Base-by-base conservation (phyloP, 441 rosid genomes). In the Pelargonium citronellum region DNA sequence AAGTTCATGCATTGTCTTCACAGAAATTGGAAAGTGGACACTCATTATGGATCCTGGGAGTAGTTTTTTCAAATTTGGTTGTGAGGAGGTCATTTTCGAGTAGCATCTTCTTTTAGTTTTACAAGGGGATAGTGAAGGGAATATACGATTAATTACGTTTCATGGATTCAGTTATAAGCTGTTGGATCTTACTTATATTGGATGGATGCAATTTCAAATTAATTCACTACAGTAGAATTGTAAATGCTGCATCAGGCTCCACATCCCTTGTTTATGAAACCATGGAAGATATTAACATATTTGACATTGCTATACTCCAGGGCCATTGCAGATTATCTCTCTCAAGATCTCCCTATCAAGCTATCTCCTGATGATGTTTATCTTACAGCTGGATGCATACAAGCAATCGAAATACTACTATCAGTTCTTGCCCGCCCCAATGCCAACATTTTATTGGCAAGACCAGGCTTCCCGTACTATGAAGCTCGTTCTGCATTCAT, bases 271-370 rank as follows among this genome's bases (percentile, higher is more conserved):
- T 27, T 2, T 1, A n/a, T 53, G 19, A 37, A 2, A 11, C 10
- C 12, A 49, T 15, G 67, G 64, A 68, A 1, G 10, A 73, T 17
- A 12, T 22, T 69, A 51, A 37, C 16, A 64, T 58, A 2, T 13
- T 66, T 44, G 30, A 6, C 41, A 11, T 24, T 46, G 17, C 63
- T 10, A 0, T 27, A 61, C 7, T 19, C 12, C 27, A 87, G 90
- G 82, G 85, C 86, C 16, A 72, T 85, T 9, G 86, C 87, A 0
- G 82, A 82, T 20, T 79, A 80, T 47, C 78, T 86, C 19, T 80
- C 75, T 20, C 74, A 43, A 1, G 84, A 84, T 76, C 73, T 88
- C 34, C 79, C 87, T 4, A 79, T 77, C 79, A 70, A 83, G 64
- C 57, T 88, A 70, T 77, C 82, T 1, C 75, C 84, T 0, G 84